Evolutionary conservation across 2,329 filamentous ascomycete species (phyloP).

Genomic region (Tolypocladium ophioglossoides): DNA sequence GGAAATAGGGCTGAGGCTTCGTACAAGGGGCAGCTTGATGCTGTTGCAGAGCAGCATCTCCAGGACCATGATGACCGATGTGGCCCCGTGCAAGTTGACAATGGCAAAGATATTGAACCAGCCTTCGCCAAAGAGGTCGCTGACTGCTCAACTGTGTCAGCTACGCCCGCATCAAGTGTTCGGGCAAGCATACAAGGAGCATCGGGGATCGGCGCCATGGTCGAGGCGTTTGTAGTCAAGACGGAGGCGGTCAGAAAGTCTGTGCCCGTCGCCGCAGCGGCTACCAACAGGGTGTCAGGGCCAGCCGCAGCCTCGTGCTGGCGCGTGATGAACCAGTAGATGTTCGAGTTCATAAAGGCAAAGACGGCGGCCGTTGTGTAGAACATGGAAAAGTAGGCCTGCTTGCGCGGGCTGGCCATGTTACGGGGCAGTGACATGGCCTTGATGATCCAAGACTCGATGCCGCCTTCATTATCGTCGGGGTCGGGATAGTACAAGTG

Average conservation of each 20-base stretch:
- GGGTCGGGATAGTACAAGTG: constrained; percentile 37
- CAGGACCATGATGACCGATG: constrained; percentile 29
- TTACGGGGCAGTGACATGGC: constrained; percentile 35
- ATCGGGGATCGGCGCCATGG: constrained; percentile 2
- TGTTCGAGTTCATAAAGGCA: constrained; percentile 36
- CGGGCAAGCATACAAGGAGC: constrained; percentile 11
- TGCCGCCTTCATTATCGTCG: constrained; percentile 23
- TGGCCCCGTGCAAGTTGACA: constrained; percentile 33
- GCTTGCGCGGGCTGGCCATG: constrained; percentile 27
- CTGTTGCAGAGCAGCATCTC: constrained; percentile 42
- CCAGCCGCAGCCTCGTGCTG: constrained; percentile 12
- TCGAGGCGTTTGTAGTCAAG: neutral
- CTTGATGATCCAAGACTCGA: constrained; percentile 25
- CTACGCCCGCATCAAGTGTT: neutral
- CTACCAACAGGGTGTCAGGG: neutral
- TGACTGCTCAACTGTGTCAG: constrained; percentile 24
- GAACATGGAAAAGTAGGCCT: constrained; percentile 39
- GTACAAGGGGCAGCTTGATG: constrained; percentile 38
- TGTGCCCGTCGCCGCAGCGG: neutral
- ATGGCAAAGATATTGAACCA: constrained; percentile 36
- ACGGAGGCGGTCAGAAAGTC: neutral
- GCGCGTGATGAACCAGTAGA: constrained; percentile 36
- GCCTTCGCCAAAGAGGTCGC: constrained; percentile 35
- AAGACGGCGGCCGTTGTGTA: constrained; percentile 36
- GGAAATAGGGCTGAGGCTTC: constrained; percentile 7